Percentiles rank a stretch among this genome's conserved stretches.
phyloP scores from a whole-genome alignment of 768 basidiomycete genomes.

The Cyclocybe aegerita region DNA sequence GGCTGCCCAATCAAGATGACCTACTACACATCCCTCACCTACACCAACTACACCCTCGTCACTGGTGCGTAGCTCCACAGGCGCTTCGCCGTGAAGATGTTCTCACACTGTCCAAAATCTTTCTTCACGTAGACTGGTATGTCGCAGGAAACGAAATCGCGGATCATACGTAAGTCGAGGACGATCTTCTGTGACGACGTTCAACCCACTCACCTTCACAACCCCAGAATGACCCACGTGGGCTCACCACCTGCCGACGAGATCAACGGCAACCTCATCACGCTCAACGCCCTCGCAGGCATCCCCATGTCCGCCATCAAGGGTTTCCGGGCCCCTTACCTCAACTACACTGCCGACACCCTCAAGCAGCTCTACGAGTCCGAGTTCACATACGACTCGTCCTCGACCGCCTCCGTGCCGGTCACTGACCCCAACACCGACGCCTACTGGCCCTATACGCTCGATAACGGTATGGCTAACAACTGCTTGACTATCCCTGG shows the following conservation, averaged over 20 bases:
- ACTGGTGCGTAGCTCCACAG: constrained; percentile 36
- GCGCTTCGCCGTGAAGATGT: neutral
- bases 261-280: constrained; percentile 76
- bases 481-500: constrained; percentile 58
- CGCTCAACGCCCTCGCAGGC: constrained; percentile 75
- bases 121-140: constrained; percentile 56
- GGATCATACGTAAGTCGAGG: constrained; percentile 62
- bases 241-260: constrained; percentile 61
- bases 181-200: neutral
- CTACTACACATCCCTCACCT: constrained; percentile 69
- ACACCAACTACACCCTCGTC: constrained; percentile 76
- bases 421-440: constrained; percentile 68
- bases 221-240: constrained; percentile 73
- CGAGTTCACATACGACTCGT: constrained; percentile 74
- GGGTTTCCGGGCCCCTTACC: constrained; percentile 79
- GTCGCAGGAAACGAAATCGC: constrained; percentile 85
- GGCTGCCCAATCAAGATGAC: constrained; percentile 77
- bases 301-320: constrained; percentile 63
- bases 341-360: constrained; percentile 65
- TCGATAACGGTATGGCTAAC: constrained; percentile 80
- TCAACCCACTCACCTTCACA: constrained; percentile 2
- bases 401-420: constrained; percentile 56
- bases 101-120: constrained; percentile 2
- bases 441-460: constrained; percentile 82
- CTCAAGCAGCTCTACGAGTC: constrained; percentile 53